Percentiles rank a stretch among this genome's conserved stretches.
Conservation (phyloP, 495 filamentous ascomycete genomes). For the Chaetomidium leptoderma region DNA sequence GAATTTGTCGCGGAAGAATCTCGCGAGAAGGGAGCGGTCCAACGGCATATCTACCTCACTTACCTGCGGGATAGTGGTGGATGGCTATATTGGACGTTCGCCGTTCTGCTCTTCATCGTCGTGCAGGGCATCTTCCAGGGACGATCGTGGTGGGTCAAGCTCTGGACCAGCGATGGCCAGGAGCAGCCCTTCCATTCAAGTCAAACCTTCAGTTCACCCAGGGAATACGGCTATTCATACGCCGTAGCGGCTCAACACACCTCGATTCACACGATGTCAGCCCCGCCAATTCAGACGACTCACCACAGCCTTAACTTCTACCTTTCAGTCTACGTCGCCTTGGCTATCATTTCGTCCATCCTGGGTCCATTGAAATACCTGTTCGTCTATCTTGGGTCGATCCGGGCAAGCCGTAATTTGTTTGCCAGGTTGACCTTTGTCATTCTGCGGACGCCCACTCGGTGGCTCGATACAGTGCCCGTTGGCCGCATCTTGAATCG, state of each 20-base stretch:
- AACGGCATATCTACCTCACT: conserved; percentile 54
- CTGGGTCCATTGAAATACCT: conserved; percentile 55
- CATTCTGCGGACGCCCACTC: conserved; percentile 26
- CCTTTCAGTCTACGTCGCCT: conserved; percentile 60
- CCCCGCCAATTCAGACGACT: conserved; percentile 20
- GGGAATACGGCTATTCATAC: conserved; percentile 33
- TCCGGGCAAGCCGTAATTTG: conserved; percentile 59
- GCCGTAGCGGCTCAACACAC: conserved; percentile 37
- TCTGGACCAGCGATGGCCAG: conserved; percentile 57
- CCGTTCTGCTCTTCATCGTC: conserved; percentile 27
- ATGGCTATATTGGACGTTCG: conserved; percentile 55
- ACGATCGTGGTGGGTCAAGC: conserved; percentile 63
- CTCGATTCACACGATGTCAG: conserved; percentile 29
- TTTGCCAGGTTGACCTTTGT: conserved; percentile 61
- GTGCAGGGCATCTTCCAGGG: conserved; percentile 16
- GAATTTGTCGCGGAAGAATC: conserved; percentile 74
- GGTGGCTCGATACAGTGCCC: conserved; percentile 20
- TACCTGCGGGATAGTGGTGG: conserved; percentile 67
- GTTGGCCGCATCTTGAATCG: not conserved
- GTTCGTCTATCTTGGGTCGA: conserved; percentile 54
- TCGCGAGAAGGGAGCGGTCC: conserved; percentile 61
- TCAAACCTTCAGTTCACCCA: conserved; percentile 11
- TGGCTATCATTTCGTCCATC: conserved; percentile 55
- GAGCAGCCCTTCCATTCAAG: conserved; percentile 22
- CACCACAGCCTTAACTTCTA: conserved; percentile 52